Percentiles rank a stretch among this genome's conserved stretches.
Evolutionary conservation across 2,329 filamentous ascomycete species (phyloP).

Genomic region (Aureobasidium melanogenum): DNA sequence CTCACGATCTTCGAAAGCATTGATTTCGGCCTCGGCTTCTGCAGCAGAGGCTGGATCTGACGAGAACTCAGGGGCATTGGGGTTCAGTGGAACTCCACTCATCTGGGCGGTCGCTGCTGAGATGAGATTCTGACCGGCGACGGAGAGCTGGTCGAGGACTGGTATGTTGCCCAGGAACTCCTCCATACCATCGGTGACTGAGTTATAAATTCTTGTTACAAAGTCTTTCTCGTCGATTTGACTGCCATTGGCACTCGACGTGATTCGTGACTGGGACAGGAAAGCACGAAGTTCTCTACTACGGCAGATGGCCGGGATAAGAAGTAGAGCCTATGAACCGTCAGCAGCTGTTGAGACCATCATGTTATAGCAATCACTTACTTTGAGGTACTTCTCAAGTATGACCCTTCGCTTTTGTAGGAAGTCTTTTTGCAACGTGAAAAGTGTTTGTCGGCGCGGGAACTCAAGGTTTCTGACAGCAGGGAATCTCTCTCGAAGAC

Average conservation of each 20-base stretch:
- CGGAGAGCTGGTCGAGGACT: slow-evolving; percentile 85
- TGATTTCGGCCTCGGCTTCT: slow-evolving; percentile 88
- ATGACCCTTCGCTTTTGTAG: slow-evolving; percentile 77
- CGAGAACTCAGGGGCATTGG: slow-evolving; percentile 28
- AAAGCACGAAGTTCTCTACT: slow-evolving; percentile 89
- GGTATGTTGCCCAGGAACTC: slow-evolving; percentile 95
- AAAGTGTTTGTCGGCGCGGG: slow-evolving; percentile 80
- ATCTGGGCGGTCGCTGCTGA: slow-evolving; percentile 56
- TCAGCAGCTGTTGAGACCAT: background rate
- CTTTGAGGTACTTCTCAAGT: slow-evolving; percentile 69
- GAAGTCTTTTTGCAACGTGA: slow-evolving; percentile 96
- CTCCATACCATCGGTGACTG: slow-evolving; percentile 95
- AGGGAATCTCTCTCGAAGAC: slow-evolving; percentile 72
- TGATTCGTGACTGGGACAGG: slow-evolving; percentile 75
- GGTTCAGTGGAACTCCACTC: slow-evolving; percentile 32
- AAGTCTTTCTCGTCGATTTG: slow-evolving; percentile 65
- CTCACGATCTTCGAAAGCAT: slow-evolving; percentile 84
- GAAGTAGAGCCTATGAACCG: slow-evolving; percentile 46
- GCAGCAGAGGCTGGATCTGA: slow-evolving; percentile 36
- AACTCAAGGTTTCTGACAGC: slow-evolving; percentile 88
- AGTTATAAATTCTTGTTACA: slow-evolving; percentile 90
- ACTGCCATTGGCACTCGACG: slow-evolving; percentile 52
- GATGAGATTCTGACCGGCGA: slow-evolving; percentile 84
- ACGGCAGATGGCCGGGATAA: slow-evolving; percentile 85
- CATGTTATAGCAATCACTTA: slow-evolving; percentile 1